These are phyloP conservation scores for Pascua guehoae DNA, from an alignment of 1,284 basidiomycete genomes.

Conservation along the genomic window DNA sequence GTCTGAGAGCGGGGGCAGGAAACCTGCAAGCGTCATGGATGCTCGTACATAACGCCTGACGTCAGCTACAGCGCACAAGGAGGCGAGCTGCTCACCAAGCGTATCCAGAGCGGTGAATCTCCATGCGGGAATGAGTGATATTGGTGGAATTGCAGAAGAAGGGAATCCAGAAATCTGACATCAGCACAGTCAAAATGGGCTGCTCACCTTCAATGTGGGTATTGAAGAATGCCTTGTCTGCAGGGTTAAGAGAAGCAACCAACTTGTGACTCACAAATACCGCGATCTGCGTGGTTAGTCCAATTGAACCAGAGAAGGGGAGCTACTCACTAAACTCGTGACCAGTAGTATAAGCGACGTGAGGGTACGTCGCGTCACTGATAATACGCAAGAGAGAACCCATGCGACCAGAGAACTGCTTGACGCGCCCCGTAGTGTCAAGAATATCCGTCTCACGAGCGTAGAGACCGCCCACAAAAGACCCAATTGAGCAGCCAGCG, in stretches of 20 bases:
- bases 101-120: conserved; percentile 94
- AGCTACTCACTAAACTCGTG: conserved; percentile 65
- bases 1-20: conserved; percentile 91
- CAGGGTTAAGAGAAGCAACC: no score
- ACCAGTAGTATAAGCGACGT: conserved; percentile 96
- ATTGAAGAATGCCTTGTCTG: conserved; percentile 68
- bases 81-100: conserved; percentile 63
- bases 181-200: neutral
- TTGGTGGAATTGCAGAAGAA: conserved; percentile 99
- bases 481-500: conserved; percentile 83
- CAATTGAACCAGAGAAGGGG: neutral
- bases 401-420: conserved; percentile 74
- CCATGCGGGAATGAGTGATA: conserved; percentile 94
- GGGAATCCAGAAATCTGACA: conserved; percentile 89
- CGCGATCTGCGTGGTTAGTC: conserved; percentile 37
- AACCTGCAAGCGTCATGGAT: conserved; percentile 94
- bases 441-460: conserved; percentile 89
- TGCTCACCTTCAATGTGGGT: conserved; percentile 74
- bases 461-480: conserved; percentile 93
- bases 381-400: conserved; percentile 90
- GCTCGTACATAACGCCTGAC: conserved; percentile 64
- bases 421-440: conserved; percentile 72
- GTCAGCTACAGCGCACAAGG: conserved; percentile 19
- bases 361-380: conserved; percentile 93
- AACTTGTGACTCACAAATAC: conserved; percentile 19